Conservation (phyloP, 257 asterid genomes). For the Scutellaria barbata region DNA sequence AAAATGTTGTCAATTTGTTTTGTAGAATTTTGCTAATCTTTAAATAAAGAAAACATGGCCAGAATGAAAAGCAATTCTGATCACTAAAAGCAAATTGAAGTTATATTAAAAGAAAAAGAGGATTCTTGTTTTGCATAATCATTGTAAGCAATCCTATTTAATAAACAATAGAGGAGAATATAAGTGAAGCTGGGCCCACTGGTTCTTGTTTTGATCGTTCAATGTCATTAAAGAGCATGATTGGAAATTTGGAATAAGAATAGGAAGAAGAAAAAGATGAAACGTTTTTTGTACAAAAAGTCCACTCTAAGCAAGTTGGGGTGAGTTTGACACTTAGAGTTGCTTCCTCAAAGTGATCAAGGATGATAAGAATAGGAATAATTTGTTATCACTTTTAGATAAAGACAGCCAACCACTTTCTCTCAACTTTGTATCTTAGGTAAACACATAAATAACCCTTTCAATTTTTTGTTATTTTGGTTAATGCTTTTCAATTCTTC, state of each 20-base stretch:
- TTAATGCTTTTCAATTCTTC: too few species aligned
- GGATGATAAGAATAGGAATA: background rate
- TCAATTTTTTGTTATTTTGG: too few species aligned
- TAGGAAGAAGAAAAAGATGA: background rate
- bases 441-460: too few species aligned
- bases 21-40: too few species aligned
- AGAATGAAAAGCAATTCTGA: background rate
- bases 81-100: background rate
- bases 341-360: too few species aligned
- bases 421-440: background rate
- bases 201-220: constrained; percentile 29
- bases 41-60: too few species aligned
- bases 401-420: constrained; percentile 38
- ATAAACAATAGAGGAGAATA: background rate
- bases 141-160: background rate
- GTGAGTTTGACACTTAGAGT: background rate
- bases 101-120: background rate
- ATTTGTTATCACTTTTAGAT: background rate
- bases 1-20: too few species aligned
- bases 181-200: background rate
- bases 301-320: background rate
- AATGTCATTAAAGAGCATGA: background rate
- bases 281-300: constrained; percentile 5
- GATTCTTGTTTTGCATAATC: background rate
- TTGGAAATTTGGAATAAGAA: constrained; percentile 17